phyloP scores from a whole-genome alignment of 2,329 filamentous ascomycete genomes.

The Neurospora sp. region DNA sequence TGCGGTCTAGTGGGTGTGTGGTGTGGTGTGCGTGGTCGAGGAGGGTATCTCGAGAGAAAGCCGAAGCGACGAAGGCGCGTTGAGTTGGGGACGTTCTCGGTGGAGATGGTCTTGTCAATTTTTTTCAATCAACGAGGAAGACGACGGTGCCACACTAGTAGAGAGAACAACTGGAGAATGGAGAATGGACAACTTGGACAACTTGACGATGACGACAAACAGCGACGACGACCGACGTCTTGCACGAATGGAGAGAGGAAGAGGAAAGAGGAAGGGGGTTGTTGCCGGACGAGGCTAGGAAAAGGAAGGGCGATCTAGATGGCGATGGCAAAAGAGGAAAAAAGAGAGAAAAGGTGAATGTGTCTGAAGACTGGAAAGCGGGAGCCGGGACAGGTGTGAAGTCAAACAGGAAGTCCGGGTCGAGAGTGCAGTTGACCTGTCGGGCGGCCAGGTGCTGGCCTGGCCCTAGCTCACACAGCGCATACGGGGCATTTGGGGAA shows the following conservation, averaged over 20 bases:
- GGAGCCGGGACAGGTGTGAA: constrained; percentile 18
- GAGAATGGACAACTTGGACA: constrained; percentile 12
- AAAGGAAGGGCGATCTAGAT: constrained; percentile 22
- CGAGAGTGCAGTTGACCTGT: background rate
- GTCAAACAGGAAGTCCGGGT: background rate
- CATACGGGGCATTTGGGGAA: no score
- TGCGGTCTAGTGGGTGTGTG: background rate
- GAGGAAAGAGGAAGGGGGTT: constrained; percentile 23
- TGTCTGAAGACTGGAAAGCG: constrained; percentile 14
- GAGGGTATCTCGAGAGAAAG: background rate
- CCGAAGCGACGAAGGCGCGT: background rate
- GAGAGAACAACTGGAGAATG: constrained; percentile 19
- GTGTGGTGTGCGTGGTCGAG: background rate
- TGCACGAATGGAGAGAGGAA: constrained; percentile 23
- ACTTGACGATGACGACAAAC: constrained; percentile 15
- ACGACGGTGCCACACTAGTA: background rate
- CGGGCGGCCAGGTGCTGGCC: background rate
- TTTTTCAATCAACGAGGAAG: constrained; percentile 1
- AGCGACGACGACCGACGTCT: constrained; percentile 20
- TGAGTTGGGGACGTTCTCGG: background rate
- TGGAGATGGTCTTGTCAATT: background rate
- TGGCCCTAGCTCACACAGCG: no score
- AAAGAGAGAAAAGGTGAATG: constrained; percentile 21
- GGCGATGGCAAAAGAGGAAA: constrained; percentile 18
- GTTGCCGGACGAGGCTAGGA: constrained; percentile 14